These are phyloP conservation scores for Roridomyces roridus DNA, from an alignment of 768 basidiomycete genomes.

Conservation along the genomic window DNA sequence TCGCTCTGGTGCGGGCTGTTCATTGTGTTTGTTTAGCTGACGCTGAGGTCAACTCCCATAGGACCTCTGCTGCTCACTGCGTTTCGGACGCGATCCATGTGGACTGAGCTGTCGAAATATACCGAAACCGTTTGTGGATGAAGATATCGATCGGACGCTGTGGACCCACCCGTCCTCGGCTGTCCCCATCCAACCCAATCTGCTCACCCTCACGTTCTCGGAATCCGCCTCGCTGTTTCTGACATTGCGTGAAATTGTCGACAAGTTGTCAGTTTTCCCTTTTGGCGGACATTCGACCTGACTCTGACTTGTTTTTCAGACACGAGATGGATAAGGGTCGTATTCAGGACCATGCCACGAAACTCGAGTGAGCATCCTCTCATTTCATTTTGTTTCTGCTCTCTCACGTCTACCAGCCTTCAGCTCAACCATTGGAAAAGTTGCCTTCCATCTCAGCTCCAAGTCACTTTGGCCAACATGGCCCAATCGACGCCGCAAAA, in stretches of 20 bases:
- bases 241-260: conserved; percentile 38
- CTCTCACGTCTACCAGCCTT: conserved; percentile 7
- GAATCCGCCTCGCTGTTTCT: conserved; percentile 37
- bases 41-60: neutral
- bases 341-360: conserved; percentile 20
- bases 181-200: conserved; percentile 29
- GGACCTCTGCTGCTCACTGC: conserved; percentile 53
- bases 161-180: conserved; percentile 38
- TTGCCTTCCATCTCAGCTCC: conserved; percentile 29
- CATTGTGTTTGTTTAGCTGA: neutral
- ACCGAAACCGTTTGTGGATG: conserved; percentile 41
- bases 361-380: conserved; percentile 22
- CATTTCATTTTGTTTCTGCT: neutral
- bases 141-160: conserved; percentile 37
- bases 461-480: conserved; percentile 35
- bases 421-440: conserved; percentile 34
- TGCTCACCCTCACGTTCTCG: conserved; percentile 34
- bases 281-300: neutral
- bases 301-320: neutral
- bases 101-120: conserved; percentile 30
- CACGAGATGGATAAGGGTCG: conserved; percentile 7
- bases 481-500: conserved; percentile 32
- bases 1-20: conserved; percentile 29
- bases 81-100: conserved; percentile 47
- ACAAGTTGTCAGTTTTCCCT: conserved; percentile 36